Evolutionary conservation across 805 yeast genomes (phyloP).

Genomic region (Kregervanrija fluxuum): DNA sequence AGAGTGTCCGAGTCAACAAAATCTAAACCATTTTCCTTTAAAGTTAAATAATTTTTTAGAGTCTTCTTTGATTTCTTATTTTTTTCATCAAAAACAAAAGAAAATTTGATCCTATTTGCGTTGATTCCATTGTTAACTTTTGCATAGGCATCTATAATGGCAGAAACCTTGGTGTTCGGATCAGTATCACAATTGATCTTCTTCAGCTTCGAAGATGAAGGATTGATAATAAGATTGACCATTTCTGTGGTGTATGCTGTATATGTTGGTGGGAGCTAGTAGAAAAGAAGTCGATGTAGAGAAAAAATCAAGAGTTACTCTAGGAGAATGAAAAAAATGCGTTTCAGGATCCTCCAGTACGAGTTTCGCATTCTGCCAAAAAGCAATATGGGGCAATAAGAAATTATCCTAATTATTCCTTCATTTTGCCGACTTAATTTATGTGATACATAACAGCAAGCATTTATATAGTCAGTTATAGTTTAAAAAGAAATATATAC

Average conservation of each 20-base stretch:
- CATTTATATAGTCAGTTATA: no score
- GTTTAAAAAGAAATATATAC: not conserved
- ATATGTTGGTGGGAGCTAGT: not conserved
- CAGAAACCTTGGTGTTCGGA: constrained; percentile 26
- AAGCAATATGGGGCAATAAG: no score
- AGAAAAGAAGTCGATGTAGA: no score
- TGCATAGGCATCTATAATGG: constrained; percentile 36
- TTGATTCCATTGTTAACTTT: constrained; percentile 31
- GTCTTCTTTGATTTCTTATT: constrained; percentile 33
- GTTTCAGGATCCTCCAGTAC: no score
- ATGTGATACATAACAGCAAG: not conserved
- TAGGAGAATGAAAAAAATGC: no score
- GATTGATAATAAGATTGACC: constrained; percentile 43
- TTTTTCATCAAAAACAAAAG: constrained; percentile 26
- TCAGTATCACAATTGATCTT: constrained; percentile 37
- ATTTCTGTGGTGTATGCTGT: constrained; percentile 17
- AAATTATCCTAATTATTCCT: not conserved
- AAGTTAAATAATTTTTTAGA: constrained; percentile 36
- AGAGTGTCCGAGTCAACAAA: constrained; percentile 27
- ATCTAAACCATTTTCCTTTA: constrained; percentile 39
- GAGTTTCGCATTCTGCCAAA: no score
- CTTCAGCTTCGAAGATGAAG: constrained; percentile 55
- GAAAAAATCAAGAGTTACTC: no score
- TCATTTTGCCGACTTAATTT: not conserved
- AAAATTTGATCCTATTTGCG: constrained; percentile 50